Evolutionary conservation across 2,329 filamentous ascomycete species (phyloP).

Genomic region (Calonectria crousiana): DNA sequence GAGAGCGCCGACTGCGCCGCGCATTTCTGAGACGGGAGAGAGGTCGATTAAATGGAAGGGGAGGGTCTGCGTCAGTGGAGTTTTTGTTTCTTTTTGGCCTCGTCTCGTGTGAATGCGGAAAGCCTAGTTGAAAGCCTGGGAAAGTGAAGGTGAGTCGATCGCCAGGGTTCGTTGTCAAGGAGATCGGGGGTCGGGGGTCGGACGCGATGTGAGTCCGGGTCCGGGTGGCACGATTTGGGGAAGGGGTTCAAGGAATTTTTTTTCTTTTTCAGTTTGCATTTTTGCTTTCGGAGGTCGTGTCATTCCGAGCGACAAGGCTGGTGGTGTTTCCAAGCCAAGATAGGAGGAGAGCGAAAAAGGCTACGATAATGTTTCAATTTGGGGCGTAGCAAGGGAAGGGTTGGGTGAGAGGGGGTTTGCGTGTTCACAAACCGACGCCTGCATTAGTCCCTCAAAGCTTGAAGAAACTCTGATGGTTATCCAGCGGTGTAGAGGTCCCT

Average conservation of each 20-base stretch:
- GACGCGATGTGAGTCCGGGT: constrained; percentile 29
- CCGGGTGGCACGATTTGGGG: constrained; percentile 27
- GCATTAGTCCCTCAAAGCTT: constrained; percentile 33
- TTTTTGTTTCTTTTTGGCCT: not conserved
- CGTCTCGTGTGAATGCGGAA: not conserved
- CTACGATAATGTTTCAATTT: constrained; percentile 11
- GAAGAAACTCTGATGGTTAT: not conserved
- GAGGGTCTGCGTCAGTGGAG: constrained; percentile 17
- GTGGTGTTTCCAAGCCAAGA: not conserved
- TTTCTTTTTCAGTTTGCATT: not conserved
- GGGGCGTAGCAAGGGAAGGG: not conserved
- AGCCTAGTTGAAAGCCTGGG: constrained; percentile 1
- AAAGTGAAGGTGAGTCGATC: not conserved
- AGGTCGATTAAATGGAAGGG: not conserved
- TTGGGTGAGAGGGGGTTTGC: not conserved
- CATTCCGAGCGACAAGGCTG: not conserved
- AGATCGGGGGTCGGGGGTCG: not conserved
- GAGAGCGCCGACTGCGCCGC: constrained; percentile 22
- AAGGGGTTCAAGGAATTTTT: constrained; percentile 6
- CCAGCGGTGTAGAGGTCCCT: constrained; percentile 35
- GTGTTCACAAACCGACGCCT: constrained; percentile 21
- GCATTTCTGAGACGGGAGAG: constrained; percentile 9
- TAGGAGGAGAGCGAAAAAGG: not conserved
- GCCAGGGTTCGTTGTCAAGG: not conserved
- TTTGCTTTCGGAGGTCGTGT: not conserved